phyloP scores from a whole-genome alignment of 1,284 basidiomycete genomes.

The Trametes hirsuta region DNA sequence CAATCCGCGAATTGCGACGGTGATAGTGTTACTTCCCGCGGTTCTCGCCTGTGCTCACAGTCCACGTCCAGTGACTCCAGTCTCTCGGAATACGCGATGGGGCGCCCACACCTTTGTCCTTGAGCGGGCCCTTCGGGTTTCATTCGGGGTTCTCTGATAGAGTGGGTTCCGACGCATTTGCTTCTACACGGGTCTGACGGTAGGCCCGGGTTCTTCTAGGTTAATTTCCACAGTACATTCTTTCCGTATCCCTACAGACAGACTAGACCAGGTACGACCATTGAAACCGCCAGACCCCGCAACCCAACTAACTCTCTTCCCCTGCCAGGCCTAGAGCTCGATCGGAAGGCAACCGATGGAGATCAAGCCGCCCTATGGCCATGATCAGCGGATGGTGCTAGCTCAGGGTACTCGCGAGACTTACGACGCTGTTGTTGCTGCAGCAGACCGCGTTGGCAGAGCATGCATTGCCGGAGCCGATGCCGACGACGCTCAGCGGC shows the following conservation, averaged over 20 bases:
- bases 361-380: conserved; percentile 24
- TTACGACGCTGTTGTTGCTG: conserved; percentile 17
- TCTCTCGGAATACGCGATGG: too few species aligned
- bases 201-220: too few species aligned
- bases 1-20: too few species aligned
- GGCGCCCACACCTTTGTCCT: too few species aligned
- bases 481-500: conserved; percentile 30
- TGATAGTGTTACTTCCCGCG: too few species aligned
- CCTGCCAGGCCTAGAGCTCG: conserved; percentile 12
- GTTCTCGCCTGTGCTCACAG: too few species aligned
- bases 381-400: neutral
- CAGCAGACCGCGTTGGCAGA: conserved; percentile 18
- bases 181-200: too few species aligned
- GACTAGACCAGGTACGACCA: neutral
- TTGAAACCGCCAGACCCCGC: neutral
- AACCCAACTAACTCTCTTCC: neutral
- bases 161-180: too few species aligned
- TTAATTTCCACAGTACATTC: too few species aligned
- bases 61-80: too few species aligned
- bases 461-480: conserved; percentile 29
- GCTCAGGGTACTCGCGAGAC: neutral
- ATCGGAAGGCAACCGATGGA: conserved; percentile 31
- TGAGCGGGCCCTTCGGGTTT: too few species aligned
- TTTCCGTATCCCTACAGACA: neutral
- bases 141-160: too few species aligned